Evolutionary conservation across 208 protist species (phyloP), one percentile per base, ranked within the genome.

Genomic region (Trypanosomatidae sp.): DNA sequence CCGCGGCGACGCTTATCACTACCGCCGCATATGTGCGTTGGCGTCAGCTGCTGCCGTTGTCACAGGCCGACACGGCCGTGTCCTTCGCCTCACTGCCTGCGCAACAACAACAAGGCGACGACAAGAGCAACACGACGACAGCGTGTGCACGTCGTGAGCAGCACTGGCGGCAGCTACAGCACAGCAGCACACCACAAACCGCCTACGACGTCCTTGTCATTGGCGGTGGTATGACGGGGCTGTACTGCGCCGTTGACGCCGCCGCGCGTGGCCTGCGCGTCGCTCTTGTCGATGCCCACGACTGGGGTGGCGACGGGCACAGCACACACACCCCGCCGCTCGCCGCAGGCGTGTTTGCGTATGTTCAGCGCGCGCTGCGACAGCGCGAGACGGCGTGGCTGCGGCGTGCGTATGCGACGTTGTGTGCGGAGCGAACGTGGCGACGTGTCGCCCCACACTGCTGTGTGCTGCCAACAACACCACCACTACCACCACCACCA

Each of bases 201-300:
- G 60, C 69, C 0, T 85, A 80, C 45, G 80, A 91, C 50, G 54
- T 91, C 3, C 60, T 87, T 30, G 64, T 94, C 4, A 32, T 92
- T 13, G 84, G 84, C 23, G 79, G 76, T 16, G 77, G 80, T 10
- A 46, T 79, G 5, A 65, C 37, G 0, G 84, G 79, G 1, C 56
- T 92, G 11, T 89, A 89, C 68, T 66, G 68, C 1, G 79, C 84
- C 13, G 71, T 92, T 5, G 84, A 92, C 37, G 84, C 84, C 4
- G 76, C 79, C 6, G 72, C 79, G 43, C 72, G 84, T 7, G 84
- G 84, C 15, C 60, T 88, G 27, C 62, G 61, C 6, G 77, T 87
- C 8, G 77, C 71, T 5, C 28, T 88, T 19, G 59, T 92, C 8
- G 79, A 84, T 18, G 76, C 73, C 0, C 56, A 33, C 21, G 84